Evolutionary conservation across 2,329 filamentous ascomycete genomes (phyloP).

Genomic region (Calonectria hongkongensis): DNA sequence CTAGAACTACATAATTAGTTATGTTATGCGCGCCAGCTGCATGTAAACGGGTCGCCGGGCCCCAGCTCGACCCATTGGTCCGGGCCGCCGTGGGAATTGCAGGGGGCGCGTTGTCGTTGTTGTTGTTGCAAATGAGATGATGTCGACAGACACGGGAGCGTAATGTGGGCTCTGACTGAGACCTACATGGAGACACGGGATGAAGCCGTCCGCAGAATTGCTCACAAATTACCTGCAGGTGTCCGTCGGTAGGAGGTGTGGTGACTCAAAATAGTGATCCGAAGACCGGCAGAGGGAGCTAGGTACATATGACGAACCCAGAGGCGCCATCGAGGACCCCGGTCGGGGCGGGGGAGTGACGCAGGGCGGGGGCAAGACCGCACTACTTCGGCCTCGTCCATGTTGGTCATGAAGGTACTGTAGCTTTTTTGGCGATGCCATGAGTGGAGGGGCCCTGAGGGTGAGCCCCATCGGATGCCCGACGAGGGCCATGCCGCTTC

Average conservation of each 20-base stretch:
- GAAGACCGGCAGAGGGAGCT: not conserved
- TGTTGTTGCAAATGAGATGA: not conserved
- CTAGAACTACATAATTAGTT: no score
- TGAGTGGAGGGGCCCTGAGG: no score
- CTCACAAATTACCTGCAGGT: no score
- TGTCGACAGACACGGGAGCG: not conserved
- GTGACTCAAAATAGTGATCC: conserved; percentile 19
- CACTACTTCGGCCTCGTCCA: no score
- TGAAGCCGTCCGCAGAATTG: not conserved
- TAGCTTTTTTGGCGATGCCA: no score
- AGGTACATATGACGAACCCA: not conserved
- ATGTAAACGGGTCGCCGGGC: not conserved
- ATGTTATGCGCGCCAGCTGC: not conserved
- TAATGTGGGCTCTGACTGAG: not conserved
- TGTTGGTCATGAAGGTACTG: no score
- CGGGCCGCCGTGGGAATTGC: not conserved
- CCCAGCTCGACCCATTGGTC: not conserved
- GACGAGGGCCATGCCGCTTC: no score
- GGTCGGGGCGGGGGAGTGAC: not conserved
- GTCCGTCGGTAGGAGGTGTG: not conserved
- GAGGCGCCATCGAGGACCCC: no score
- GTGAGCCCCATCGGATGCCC: no score
- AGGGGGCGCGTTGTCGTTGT: no score
- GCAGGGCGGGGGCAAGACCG: not conserved
- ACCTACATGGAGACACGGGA: not conserved